Percentiles rank a stretch among this genome's conserved stretches.
Evolutionary conservation across 352 stramenopile genomes (phyloP).

Genomic region (Sclerospora graminicola): DNA sequence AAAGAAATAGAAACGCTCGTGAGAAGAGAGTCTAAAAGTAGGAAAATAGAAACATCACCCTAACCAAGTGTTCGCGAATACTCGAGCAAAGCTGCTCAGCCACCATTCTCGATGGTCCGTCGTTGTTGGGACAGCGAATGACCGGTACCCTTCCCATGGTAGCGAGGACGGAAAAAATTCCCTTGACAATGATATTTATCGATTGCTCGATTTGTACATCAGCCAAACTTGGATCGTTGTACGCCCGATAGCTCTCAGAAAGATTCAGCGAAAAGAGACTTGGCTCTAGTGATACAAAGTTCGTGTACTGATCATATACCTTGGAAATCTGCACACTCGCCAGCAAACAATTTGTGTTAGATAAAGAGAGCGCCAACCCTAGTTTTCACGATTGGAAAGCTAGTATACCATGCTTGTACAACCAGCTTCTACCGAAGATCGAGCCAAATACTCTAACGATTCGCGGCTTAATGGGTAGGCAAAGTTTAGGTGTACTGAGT

Average conservation of each 20-base stretch:
- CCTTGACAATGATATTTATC: constrained; percentile 57
- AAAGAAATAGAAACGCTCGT: neutral
- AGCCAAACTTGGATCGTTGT: constrained; percentile 84
- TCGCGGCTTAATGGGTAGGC: constrained; percentile 80
- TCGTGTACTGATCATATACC: constrained; percentile 95
- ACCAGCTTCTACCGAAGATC: constrained; percentile 56
- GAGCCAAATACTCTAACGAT: constrained; percentile 82
- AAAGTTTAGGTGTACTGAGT: constrained; percentile 92
- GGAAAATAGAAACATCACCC: neutral
- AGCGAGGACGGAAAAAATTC: constrained; percentile 90
- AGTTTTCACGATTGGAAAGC: neutral
- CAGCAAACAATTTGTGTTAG: constrained; percentile 1
- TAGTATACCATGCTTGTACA: constrained; percentile 71
- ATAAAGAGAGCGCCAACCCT: neutral
- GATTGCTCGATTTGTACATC: constrained; percentile 76
- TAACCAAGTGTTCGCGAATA: constrained; percentile 68
- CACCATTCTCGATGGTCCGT: constrained; percentile 94
- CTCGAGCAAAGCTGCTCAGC: constrained; percentile 87
- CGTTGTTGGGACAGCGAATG: constrained; percentile 89
- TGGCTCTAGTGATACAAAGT: constrained; percentile 95
- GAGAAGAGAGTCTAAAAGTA: neutral
- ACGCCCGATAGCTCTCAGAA: constrained; percentile 87
- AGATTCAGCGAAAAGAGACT: constrained; percentile 93
- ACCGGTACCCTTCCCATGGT: constrained; percentile 91
- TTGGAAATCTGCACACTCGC: constrained; percentile 89